Evolutionary conservation across 345 rosid genomes (phyloP).

Genomic region (Reutealis trisperma): DNA sequence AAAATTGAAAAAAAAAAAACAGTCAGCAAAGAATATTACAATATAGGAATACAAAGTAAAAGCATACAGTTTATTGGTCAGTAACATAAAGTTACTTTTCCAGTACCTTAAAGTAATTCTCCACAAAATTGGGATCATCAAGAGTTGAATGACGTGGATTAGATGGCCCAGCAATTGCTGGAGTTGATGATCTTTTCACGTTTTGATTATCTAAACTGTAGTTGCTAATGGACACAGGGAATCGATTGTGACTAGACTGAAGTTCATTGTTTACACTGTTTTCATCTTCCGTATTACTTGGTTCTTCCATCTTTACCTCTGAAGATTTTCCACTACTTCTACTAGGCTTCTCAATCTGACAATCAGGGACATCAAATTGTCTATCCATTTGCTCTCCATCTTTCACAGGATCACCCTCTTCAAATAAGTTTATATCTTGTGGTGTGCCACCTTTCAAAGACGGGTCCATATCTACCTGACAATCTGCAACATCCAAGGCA

Average conservation of each 20-base stretch:
- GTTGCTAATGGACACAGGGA: slow-evolving; percentile 38
- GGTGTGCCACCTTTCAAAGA: slow-evolving; percentile 40
- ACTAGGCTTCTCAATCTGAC: slow-evolving; percentile 31
- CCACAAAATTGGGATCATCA: slow-evolving; percentile 88
- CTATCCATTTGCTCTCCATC: slow-evolving; percentile 20
- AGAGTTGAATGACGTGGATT: slow-evolving; percentile 60
- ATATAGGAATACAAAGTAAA: slow-evolving; percentile 1
- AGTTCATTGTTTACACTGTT: slow-evolving; percentile 30
- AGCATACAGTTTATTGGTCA: neutral
- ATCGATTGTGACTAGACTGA: slow-evolving; percentile 29
- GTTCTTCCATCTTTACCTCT: slow-evolving; percentile 34
- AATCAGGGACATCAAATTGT: slow-evolving; percentile 35
- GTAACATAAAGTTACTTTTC: neutral
- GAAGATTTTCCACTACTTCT: slow-evolving; percentile 28
- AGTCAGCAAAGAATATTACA: neutral
- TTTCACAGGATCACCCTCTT: slow-evolving; percentile 32
- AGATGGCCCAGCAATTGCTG: slow-evolving; percentile 42
- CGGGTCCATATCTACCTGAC: slow-evolving; percentile 36
- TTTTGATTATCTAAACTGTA: slow-evolving; percentile 32
- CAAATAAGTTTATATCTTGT: slow-evolving; percentile 36
- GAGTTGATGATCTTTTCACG: slow-evolving; percentile 28
- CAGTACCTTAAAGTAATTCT: slow-evolving; percentile 86
- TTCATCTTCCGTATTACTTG: slow-evolving; percentile 34
- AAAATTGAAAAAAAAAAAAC: neutral
- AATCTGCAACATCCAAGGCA: slow-evolving; percentile 27